These are phyloP conservation scores for Thinopyrum elongatum DNA, from an alignment of 176 grass and related monocot genomes.

Conservation along the genomic window DNA sequence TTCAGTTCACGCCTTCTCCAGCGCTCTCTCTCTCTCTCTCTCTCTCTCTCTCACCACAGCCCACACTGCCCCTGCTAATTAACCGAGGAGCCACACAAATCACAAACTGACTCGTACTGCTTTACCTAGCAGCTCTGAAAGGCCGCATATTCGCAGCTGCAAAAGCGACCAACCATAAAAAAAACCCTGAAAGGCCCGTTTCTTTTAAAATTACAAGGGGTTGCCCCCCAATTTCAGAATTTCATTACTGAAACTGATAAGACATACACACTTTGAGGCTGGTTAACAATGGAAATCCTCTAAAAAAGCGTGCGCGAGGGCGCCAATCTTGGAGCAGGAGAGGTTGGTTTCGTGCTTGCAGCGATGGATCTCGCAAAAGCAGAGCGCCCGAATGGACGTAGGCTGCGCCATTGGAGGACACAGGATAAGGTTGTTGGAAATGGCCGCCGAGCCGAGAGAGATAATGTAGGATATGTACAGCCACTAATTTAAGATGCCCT, in stretches of 20 bases:
- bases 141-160: background rate
- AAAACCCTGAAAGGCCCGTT: too few species aligned
- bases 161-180: background rate
- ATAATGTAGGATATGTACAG: slow-evolving; percentile 19
- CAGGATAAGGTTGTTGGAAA: slow-evolving; percentile 25
- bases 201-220: too few species aligned
- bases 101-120: too few species aligned
- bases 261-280: too few species aligned
- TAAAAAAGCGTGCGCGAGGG: background rate
- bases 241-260: too few species aligned
- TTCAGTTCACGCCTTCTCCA: too few species aligned
- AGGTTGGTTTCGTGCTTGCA: slow-evolving; percentile 35
- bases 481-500: background rate
- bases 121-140: background rate
- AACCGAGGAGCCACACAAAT: background rate
- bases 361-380: background rate
- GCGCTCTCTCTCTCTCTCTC: background rate
- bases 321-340: background rate
- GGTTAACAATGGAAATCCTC: background rate
- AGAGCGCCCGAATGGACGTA: background rate
- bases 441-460: background rate
- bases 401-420: slow-evolving; percentile 11
- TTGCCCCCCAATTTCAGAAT: too few species aligned
- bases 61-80: too few species aligned
- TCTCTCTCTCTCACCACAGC: background rate